phyloP scores from a whole-genome alignment of 495 filamentous ascomycete species.

The Hyaloscypha finlandica region DNA sequence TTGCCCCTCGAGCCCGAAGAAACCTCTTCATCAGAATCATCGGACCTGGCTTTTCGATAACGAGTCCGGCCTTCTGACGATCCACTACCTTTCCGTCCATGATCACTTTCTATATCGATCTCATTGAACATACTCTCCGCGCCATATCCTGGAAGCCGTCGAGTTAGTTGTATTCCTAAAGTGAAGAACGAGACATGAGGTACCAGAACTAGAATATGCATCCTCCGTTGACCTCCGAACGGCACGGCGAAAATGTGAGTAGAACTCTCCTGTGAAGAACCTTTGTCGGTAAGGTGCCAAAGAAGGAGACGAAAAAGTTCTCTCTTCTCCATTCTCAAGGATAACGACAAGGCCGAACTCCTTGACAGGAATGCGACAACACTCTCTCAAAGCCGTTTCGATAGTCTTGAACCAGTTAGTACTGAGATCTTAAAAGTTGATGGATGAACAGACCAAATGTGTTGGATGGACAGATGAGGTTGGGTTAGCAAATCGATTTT shows the following conservation, averaged over 20 bases:
- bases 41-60: conserved; percentile 17
- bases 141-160: conserved; percentile 9
- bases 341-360: conserved; percentile 26
- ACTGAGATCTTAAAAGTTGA: not conserved
- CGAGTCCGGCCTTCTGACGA: conserved; percentile 21
- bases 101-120: conserved; percentile 16
- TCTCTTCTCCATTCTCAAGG: conserved; percentile 26
- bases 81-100: conserved; percentile 19
- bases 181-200: not conserved
- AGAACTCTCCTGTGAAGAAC: conserved; percentile 19
- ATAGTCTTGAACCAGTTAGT: conserved; percentile 25
- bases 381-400: conserved; percentile 24
- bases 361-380: conserved; percentile 16
- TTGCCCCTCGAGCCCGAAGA: conserved; percentile 13
- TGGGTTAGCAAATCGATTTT: conserved; percentile 10
- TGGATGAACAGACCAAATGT: conserved; percentile 17
- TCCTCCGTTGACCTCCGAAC: not conserved
- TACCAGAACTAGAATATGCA: not conserved
- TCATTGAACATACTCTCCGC: conserved; percentile 19
- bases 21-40: conserved; percentile 28
- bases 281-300: conserved; percentile 4
- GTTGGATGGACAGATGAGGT: not conserved
- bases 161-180: not conserved
- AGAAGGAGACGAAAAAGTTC: conserved; percentile 19
- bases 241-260: conserved; percentile 1